A percentile compares a stretch with the other conserved stretches of the same genome.
phyloP scores from a whole-genome alignment of 1,284 basidiomycete species.

The Ganoderma meredithae region DNA sequence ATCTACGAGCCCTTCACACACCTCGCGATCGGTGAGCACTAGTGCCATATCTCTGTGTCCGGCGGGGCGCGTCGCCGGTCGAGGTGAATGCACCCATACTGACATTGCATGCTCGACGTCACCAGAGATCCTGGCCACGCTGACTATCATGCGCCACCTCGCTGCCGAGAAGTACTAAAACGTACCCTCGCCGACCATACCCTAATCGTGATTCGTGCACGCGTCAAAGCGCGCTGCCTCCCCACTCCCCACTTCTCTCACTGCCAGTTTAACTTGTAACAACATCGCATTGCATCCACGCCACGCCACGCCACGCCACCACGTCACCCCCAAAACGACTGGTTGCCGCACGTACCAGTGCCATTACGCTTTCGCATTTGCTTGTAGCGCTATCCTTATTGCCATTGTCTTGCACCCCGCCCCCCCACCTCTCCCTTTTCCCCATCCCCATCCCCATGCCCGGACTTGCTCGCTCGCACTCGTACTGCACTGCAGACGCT shows the following conservation, averaged over 20 bases:
- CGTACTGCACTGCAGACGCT: neutral
- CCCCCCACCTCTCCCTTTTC: neutral
- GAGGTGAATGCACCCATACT: too few species aligned
- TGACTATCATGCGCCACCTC: constrained; percentile 71
- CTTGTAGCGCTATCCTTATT: constrained; percentile 29
- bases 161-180: constrained; percentile 41
- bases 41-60: constrained; percentile 28
- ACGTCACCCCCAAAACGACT: neutral
- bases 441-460: neutral
- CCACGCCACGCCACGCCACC: neutral
- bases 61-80: neutral
- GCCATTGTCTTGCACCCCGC: too few species aligned
- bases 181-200: constrained; percentile 6
- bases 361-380: constrained; percentile 3
- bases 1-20: constrained; percentile 64
- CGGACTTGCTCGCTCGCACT: neutral
- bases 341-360: neutral
- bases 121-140: constrained; percentile 65
- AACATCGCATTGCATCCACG: neutral
- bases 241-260: neutral
- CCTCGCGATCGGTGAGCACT: constrained; percentile 57
- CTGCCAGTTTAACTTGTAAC: neutral
- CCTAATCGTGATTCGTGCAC: neutral
- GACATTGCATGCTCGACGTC: neutral
- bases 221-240: too few species aligned